A percentile compares a stretch with the other conserved stretches of the same genome.
phyloP scores from a whole-genome alignment of 2,329 filamentous ascomycete genomes.

The Cladosporium sp. region DNA sequence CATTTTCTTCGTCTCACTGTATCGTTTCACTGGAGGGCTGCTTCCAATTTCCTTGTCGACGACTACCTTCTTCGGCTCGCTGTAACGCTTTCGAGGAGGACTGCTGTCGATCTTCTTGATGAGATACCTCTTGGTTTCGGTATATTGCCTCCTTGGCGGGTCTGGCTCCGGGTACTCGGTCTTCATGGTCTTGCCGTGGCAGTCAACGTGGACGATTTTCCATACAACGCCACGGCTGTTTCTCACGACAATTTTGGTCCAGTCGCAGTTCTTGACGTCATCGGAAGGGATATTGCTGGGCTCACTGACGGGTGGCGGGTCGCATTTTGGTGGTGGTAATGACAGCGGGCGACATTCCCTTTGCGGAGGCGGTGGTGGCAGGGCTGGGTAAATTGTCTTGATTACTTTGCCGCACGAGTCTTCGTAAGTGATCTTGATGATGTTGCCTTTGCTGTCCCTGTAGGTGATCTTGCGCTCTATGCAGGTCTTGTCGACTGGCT shows the following conservation, averaged over 20 bases:
- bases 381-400: slow-evolving; percentile 5
- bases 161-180: slow-evolving; percentile 8
- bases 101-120: background rate
- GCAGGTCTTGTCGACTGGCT: background rate
- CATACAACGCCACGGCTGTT: slow-evolving; percentile 12
- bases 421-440: slow-evolving; percentile 15
- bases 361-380: background rate
- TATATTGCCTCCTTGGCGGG: background rate
- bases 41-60: background rate
- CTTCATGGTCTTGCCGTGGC: slow-evolving; percentile 14
- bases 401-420: slow-evolving; percentile 8
- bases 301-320: background rate
- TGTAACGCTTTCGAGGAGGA: background rate
- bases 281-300: background rate
- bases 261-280: background rate
- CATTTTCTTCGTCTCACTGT: background rate
- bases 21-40: background rate
- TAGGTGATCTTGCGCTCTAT: slow-evolving; percentile 8
- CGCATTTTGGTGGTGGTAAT: background rate
- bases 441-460: slow-evolving; percentile 1
- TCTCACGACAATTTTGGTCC: slow-evolving; percentile 10
- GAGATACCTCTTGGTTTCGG: slow-evolving; percentile 2
- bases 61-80: background rate
- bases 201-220: slow-evolving; percentile 15
- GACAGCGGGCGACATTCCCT: background rate